phyloP scores from a whole-genome alignment of 495 filamentous ascomycete species.

The Parmelia sp. region DNA sequence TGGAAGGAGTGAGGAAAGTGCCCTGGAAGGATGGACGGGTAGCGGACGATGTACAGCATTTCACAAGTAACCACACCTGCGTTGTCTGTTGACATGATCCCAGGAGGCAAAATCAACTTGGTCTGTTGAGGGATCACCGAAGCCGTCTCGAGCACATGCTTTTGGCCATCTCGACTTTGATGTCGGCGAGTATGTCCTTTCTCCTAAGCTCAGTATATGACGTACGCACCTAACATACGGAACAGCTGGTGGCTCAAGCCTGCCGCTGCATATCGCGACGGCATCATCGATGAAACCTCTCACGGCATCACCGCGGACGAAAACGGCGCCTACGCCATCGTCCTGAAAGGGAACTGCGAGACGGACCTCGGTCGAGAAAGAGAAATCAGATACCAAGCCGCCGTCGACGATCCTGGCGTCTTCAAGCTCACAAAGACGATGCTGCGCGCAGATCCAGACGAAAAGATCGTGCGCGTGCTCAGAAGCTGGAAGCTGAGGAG shows the following conservation, averaged over 20 bases:
- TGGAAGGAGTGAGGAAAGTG: conserved; percentile 21
- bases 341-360: conserved; percentile 11
- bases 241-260: conserved; percentile 27
- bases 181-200: conserved; percentile 20
- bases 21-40: background rate
- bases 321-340: conserved; percentile 23
- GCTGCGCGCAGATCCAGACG: background rate
- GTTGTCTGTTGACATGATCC: background rate
- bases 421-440: conserved; percentile 20
- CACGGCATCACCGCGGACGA: conserved; percentile 22
- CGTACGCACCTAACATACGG: background rate
- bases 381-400: conserved; percentile 10
- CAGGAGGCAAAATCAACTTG: conserved; percentile 15
- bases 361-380: background rate
- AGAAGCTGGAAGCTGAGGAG: conserved; percentile 18
- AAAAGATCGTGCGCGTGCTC: conserved; percentile 21
- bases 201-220: no score
- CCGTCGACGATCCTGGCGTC: conserved; percentile 14
- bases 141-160: conserved; percentile 8
- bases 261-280: conserved; percentile 22
- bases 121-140: conserved; percentile 14
- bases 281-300: conserved; percentile 19
- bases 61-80: background rate
- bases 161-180: conserved; percentile 16
- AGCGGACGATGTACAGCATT: conserved; percentile 1